Conservation (phyloP, 495 filamentous ascomycete genomes). For the Podospora bellae-mahoneyi region DNA sequence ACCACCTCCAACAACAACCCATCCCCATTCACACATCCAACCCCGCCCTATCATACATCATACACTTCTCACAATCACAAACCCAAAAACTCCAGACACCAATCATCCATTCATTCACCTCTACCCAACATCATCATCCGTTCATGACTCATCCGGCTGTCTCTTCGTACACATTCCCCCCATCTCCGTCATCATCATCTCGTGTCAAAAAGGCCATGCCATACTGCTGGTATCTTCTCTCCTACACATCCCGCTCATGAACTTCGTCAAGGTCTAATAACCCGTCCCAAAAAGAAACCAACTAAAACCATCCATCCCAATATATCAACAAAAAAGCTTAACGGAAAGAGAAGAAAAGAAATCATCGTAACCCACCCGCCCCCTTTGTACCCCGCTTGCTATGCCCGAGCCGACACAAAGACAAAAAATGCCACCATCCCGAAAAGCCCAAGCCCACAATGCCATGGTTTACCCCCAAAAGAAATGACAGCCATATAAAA, state of each 20-base stretch:
- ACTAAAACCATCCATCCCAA: background rate
- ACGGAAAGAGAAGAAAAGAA: background rate
- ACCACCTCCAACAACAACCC: too few relatives aligned
- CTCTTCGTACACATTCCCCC: too few relatives aligned
- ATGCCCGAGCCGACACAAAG: constrained; percentile 5
- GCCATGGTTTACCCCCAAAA: background rate
- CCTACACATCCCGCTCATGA: background rate
- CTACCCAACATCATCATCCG: too few relatives aligned
- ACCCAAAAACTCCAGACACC: too few relatives aligned
- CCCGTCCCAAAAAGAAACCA: background rate
- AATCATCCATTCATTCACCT: too few relatives aligned
- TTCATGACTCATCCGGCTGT: too few relatives aligned
- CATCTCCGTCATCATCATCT: background rate
- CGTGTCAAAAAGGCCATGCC: background rate
- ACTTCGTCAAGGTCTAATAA: background rate
- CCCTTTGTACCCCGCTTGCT: background rate
- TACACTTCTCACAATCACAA: background rate
- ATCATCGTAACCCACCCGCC: background rate
- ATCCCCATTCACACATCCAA: too few relatives aligned
- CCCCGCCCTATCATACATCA: background rate
- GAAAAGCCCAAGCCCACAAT: background rate
- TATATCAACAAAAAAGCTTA: background rate
- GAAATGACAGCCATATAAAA: background rate
- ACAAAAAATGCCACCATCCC: background rate
- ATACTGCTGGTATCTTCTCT: background rate